Base-by-base conservation (phyloP, 352 stramenopile species). In the Globisporangium apiculatum region DNA sequence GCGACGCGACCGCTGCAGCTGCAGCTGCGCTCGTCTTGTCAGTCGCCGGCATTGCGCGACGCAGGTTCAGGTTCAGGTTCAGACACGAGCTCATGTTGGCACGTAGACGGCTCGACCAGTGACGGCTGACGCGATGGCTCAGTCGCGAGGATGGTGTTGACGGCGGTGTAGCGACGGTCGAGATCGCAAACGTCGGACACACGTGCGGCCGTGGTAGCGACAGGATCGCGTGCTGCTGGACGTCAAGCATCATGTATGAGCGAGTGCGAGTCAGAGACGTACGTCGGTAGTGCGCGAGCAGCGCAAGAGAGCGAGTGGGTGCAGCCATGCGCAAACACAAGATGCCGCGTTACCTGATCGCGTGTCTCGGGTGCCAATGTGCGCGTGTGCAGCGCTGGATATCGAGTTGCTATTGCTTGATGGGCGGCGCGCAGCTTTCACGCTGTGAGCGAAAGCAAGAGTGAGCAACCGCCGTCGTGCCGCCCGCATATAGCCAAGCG, bases 51-150 rank as follows among this genome's bases (percentile, higher is more conserved):
- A 11, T n/a, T 36, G 45, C 7, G 17, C 57, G 57, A 9, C 51
- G 58, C 35, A 64, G 51, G 24, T 31, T 31, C 24, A 31, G 51
- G 24, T 31, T 31, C 24, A 31, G 24, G 24, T 64, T 64, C 17
- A 78, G 57, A 46, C 70, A 78, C 31, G 69, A 72, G 50, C 67
- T 78, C 70, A 78, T 78, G 47, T 63, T 56, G n/a, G 45, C 46
- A 38, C 53, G 59, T 7, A 65, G 41, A 31, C n/a, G 57, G 43
- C n/a, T 43, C 17, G 54, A 31, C 54, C 54, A 60, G 31, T 8
- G 51, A 11, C 40, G 54, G 12, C 12, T 56, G 12, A 18, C 37
- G 53, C 42, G 43, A 17, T 51, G 53, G 7, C 15, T 31, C 1
- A 35, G 45, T 31, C 15, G 45, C 45, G 14, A 36, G 9, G 43